Percentiles rank a stretch among this genome's conserved stretches.
phyloP scores from a whole-genome alignment of 1,139 yeast genomes.

The Spencermartinsiella ligniputridi region DNA sequence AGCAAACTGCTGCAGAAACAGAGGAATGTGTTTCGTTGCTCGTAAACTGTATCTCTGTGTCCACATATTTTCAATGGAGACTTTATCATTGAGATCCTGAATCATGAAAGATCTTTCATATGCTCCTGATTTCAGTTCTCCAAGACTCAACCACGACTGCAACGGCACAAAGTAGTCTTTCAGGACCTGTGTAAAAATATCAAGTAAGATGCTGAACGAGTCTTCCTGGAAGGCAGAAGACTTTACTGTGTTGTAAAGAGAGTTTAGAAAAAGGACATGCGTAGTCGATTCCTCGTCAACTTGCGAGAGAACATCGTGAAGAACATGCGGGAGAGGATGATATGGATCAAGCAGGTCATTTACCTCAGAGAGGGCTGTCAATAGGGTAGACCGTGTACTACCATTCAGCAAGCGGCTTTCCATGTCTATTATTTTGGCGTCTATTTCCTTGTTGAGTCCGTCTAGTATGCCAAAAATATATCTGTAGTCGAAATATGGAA shows the following conservation, averaged over 20 bases:
- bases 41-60: not conserved
- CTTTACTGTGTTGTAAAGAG: slow-evolving; percentile 11
- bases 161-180: slow-evolving; percentile 13
- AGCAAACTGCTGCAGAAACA: not conserved
- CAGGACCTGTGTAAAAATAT: slow-evolving; percentile 12
- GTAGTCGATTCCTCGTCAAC: slow-evolving; percentile 1
- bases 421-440: slow-evolving; percentile 9
- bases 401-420: slow-evolving; percentile 12
- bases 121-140: slow-evolving; percentile 1
- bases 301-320: slow-evolving; percentile 9
- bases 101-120: not conserved
- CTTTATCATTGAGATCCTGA: not conserved
- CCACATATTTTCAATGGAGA: not conserved
- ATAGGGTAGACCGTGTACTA: slow-evolving; percentile 11
- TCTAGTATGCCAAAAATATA: slow-evolving; percentile 18
- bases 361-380: slow-evolving; percentile 6
- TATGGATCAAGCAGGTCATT: slow-evolving; percentile 13
- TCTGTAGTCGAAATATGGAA: slow-evolving; percentile 14
- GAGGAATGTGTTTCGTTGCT: not conserved
- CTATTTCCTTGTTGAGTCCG: slow-evolving; percentile 9
- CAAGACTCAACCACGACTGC: slow-evolving; percentile 9
- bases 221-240: not conserved
- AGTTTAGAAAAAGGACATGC: slow-evolving; percentile 14
- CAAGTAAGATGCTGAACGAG: slow-evolving; percentile 2
- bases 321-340: slow-evolving; percentile 7